Conservation (phyloP, 2,329 filamentous ascomycete species). For the Drechmeria coniospora region DNA sequence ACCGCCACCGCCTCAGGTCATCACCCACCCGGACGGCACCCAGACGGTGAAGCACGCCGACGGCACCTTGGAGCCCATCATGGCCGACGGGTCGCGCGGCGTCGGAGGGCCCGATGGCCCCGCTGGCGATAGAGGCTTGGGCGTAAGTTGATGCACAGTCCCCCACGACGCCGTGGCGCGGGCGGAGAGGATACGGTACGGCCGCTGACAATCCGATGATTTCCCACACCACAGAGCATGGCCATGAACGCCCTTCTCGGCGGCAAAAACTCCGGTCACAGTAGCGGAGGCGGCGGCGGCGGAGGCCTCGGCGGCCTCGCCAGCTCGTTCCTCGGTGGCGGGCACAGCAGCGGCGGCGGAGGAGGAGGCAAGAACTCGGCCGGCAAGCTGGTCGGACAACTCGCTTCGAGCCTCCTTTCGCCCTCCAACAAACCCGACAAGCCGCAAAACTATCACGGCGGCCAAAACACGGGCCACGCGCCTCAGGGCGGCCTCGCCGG, state of each 20-base stretch:
- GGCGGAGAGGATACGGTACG: too few relatives aligned
- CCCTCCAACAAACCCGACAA: conserved; percentile 28
- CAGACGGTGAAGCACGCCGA: conserved; percentile 46
- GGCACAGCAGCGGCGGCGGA: conserved; percentile 12
- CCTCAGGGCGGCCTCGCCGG: conserved; percentile 34
- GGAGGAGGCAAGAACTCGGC: conserved; percentile 24
- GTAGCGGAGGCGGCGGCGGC: conserved; percentile 14
- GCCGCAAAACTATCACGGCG: conserved; percentile 33
- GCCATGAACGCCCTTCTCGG: conserved; percentile 44
- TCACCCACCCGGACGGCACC: conserved; percentile 46
- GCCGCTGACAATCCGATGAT: not conserved
- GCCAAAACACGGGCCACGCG: conserved; percentile 23
- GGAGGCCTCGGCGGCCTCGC: conserved; percentile 7
- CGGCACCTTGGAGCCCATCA: conserved; percentile 43
- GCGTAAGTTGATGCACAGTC: conserved; percentile 37
- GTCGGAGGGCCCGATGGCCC: conserved; percentile 36
- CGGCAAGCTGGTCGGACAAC: conserved; percentile 41
- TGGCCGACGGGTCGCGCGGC: conserved; percentile 35
- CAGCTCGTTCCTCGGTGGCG: conserved; percentile 29
- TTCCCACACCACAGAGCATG: conserved; percentile 35
- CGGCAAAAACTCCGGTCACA: conserved; percentile 21
- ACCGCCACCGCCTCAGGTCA: conserved; percentile 37
- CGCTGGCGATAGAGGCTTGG: conserved; percentile 45
- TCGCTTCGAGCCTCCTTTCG: conserved; percentile 40
- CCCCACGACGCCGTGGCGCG: too few relatives aligned